Base-by-base conservation (phyloP, 306 rosid genomes). In the Amphicarpaea edgeworthii region DNA sequence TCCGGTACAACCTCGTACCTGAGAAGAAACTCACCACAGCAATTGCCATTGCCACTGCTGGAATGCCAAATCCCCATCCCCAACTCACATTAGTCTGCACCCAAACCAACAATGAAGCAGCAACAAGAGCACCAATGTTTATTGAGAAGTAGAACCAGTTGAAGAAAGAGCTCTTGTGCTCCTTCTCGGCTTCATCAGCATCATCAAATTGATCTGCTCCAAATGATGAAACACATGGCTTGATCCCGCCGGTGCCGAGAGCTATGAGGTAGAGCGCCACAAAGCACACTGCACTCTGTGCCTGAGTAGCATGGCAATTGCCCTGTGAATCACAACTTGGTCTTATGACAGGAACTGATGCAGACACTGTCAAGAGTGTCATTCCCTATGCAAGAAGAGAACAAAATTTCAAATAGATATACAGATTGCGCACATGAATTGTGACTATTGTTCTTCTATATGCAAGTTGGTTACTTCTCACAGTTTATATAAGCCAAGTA, bases 171-270 rank as follows among this genome's bases (percentile, higher is more conserved):
- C 84, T 70, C 81, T 87, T 90, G 59, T 83, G 81, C 66, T 86
- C 73, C 87, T 87, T 90, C 79, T 90, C 95, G 41, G 3, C 81
- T 51, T 58, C 80, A 57, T 90, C 89, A n/a, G 83, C 64, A 62
- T 90, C 95, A 78, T 90, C 95, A 62, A 87, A 87, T 43, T 90
- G 95, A 54, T 90, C 95, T 5, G 95, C 95, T 11, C 95, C 95
- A 51, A 68, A 90, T 28, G 95, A 85, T 26, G 94, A 87, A 62
- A 87, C 90, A 69, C 94, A 89, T 26, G 94, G 88, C 81, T 89
- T 89, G 60, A 90, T 90, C 62, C 95, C 95, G 19, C 95, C 95
- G 16, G 95, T 86, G 15, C 89, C 95, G 8, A 90, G 73, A 15
- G 95, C 95, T 68, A 90, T 67, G 0, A 86, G 83, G 88, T 90